Evolutionary conservation across 305 asterid genomes (phyloP), one percentile per base, ranked within the genome.

Genomic region (Solanum hybrid): DNA sequence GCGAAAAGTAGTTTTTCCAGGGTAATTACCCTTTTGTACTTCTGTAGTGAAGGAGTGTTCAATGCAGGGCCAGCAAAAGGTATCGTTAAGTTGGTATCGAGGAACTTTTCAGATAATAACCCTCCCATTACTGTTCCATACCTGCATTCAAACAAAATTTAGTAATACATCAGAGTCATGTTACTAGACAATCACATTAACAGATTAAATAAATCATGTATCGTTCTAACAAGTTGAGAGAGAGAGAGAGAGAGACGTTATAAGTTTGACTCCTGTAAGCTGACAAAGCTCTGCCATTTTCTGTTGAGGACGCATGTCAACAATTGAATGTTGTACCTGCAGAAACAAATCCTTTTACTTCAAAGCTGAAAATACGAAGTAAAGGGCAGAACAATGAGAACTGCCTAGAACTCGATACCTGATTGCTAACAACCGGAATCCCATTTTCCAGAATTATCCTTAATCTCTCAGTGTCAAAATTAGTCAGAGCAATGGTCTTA

Each of bases 71-170:
- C 97, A n/a, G 99, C 96, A 89, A 97, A 97, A 35, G 99, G 99
- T 90, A 97, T 96, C 38, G 95, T 90, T 92, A 97, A 87, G 90
- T 96, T 97, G 75, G 98, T 94, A 90, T 96, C 98, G 13, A 97
- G 98, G 90, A 96, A 97, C 93, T 97, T 97, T 91, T 96, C 99
- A 13, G 99, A 96, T 85, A 97, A 90, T 88, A 97, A 93, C 60
- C 99, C 99, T 69, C 99, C 99, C 99, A 97, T 97, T 86, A 97
- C 97, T 2, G 99, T 96, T 87, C 99, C 99, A 92, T 97, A 97
- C 88, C 99, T 97, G 97, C 91, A 89, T 40, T 87, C 69, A 71
- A 87, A 79, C 80, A 81, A 93, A 89, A 87, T 76, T 29, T 79
- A 72, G 76, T 86, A 75, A 35, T 45, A 85, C 64, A 82, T 51